Evolutionary conservation across 257 asterid genomes (phyloP), one percentile per base, ranked within the genome.

Genomic region (Rubia yunnanensis): DNA sequence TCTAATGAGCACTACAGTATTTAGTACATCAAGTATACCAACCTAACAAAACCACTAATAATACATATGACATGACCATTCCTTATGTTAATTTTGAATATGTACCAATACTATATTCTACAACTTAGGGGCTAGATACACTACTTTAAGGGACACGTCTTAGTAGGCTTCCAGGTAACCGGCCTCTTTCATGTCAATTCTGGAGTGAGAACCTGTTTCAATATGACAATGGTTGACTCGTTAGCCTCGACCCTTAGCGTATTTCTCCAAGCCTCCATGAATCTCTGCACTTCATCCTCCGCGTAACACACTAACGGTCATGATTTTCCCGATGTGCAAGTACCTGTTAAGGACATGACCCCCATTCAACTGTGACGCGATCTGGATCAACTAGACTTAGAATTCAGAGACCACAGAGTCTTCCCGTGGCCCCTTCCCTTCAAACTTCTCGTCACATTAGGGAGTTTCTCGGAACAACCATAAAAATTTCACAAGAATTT

Each of bases 341-440:
- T 92, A 92, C 3, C 86, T 34, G 57, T 89, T 87, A 48, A 92
- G 86, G 59, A 92, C 82, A 64, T 78, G 77, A 79, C 89, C 98
- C 0, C 98, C 98, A 38, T 82, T 87, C 26, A 92, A 86, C 86
- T 92, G 98, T 44, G 97, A 92, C 1, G 98, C 98, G n/a, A 92
- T 87, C 76, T 92, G 98, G 76, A 92, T 85, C 78, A 92, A 67
- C 30, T 92, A 97, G 4, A 82, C 28, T 67, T 92, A 97, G 60
- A 92, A 92, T 64, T 92, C 98, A 7, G 97, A 68, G 23, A 87
- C 88, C 38, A 83, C 49, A 15, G 65, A 71, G 27, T 89, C 89
- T 83, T 89, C 96, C 61, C 73, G 80, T n/a, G 98, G 91, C 52
- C 95, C 13, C 73, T 18, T 60, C 82, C 80, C 77, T 96, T 79